Evolutionary conservation across 129 eudicot species (phyloP).

Genomic region (Pulicaria dysenterica): DNA sequence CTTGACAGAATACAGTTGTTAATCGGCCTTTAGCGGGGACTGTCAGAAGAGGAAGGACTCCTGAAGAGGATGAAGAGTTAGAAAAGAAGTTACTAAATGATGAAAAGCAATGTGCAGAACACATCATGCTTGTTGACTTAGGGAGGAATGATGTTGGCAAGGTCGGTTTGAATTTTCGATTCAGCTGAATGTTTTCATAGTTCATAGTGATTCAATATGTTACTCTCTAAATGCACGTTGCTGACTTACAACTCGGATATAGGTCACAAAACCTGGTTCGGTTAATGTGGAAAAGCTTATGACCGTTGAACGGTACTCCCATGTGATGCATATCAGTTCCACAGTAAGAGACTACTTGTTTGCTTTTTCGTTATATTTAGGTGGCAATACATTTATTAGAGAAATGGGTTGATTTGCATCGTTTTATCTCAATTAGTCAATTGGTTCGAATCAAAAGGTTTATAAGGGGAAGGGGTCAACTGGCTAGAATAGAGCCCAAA

Average conservation of each 20-base stretch:
- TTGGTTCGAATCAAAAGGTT: neutral
- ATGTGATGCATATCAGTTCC: conserved; percentile 96
- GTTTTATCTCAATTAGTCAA: neutral
- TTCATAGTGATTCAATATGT: conserved; percentile 10
- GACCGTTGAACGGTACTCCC: conserved; percentile 77
- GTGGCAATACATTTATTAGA: neutral
- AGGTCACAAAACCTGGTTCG: conserved; percentile 84
- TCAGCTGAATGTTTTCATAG: neutral
- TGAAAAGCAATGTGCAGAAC: conserved; percentile 79
- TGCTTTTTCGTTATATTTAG: neutral
- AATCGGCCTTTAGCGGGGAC: conserved; percentile 93
- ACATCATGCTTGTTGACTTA: conserved; percentile 82
- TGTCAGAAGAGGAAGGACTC: conserved; percentile 71
- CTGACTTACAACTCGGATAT: conserved; percentile 27
- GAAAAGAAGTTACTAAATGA: conserved; percentile 53
- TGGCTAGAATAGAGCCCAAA: neutral
- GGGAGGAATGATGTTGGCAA: conserved; percentile 87
- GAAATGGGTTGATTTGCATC: neutral
- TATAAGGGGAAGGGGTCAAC: neutral
- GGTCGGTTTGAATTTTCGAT: conserved; percentile 38
- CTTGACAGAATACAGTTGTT: conserved; percentile 55
- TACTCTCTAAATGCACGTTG: neutral
- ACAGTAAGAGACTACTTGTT: conserved; percentile 51
- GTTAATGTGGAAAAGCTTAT: conserved; percentile 82
- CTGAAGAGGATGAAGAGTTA: conserved; percentile 50